Percentiles rank a stretch among this genome's conserved stretches.
These are phyloP conservation scores for Colletotrichum godetiae DNA, from an alignment of 2,329 filamentous ascomycete species.

Conservation along the genomic window DNA sequence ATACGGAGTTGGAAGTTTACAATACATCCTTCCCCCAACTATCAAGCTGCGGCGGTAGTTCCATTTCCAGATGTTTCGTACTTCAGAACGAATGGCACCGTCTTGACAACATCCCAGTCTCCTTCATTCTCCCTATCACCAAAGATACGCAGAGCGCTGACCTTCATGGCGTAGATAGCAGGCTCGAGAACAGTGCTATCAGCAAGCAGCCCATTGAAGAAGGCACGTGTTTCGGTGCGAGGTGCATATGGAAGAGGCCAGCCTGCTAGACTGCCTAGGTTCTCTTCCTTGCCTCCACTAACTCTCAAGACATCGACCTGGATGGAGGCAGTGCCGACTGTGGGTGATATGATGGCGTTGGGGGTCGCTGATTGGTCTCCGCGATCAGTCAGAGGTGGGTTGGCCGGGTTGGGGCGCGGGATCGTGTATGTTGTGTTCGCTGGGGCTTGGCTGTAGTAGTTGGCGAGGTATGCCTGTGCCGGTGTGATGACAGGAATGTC, in stretches of 20 bases:
- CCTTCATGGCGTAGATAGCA: constrained; percentile 60
- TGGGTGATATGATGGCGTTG: constrained; percentile 51
- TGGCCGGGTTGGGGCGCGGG: constrained; percentile 51
- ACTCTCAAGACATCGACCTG: constrained; percentile 57
- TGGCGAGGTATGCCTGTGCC: constrained; percentile 38
- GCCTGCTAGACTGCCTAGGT: constrained; percentile 30
- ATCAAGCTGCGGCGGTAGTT: background rate
- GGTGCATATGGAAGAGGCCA: constrained; percentile 17
- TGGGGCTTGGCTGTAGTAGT: constrained; percentile 23
- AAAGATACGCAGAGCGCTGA: constrained; percentile 63
- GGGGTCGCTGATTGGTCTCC: constrained; percentile 46
- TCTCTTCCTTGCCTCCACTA: constrained; percentile 39
- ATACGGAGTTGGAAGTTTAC: too few relatives aligned
- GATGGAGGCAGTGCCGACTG: constrained; percentile 58
- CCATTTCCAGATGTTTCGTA: constrained; percentile 10
- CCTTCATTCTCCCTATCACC: constrained; percentile 49
- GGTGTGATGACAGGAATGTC: constrained; percentile 49
- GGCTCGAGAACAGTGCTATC: constrained; percentile 59
- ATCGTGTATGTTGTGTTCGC: constrained; percentile 54
- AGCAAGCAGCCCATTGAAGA: constrained; percentile 59
- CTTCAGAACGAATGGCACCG: constrained; percentile 35
- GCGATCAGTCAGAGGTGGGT: constrained; percentile 38
- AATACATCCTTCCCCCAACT: too few relatives aligned
- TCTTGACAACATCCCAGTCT: constrained; percentile 40
- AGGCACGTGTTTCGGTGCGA: background rate